phyloP scores from a whole-genome alignment of 2,329 filamentous ascomycete species.

The Clarireedia sp. region DNA sequence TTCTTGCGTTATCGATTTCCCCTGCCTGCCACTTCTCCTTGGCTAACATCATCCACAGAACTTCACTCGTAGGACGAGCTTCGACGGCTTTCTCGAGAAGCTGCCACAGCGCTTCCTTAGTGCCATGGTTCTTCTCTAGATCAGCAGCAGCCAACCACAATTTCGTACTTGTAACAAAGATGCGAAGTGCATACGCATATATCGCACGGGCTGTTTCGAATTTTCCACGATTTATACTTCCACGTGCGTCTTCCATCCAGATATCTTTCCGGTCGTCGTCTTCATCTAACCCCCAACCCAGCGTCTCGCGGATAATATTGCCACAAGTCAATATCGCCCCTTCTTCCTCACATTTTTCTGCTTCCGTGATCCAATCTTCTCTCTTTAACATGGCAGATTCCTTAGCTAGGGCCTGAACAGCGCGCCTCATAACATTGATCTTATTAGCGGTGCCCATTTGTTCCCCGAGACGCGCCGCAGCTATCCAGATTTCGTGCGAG shows the following conservation, averaged over 20 bases:
- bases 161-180: conserved; percentile 81
- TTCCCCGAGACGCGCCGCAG: conserved; percentile 83
- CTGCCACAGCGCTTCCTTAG: conserved; percentile 72
- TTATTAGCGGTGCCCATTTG: conserved; percentile 71
- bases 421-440: conserved; percentile 91
- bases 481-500: conserved; percentile 94
- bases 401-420: conserved; percentile 77
- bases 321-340: conserved; percentile 79
- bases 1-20: conserved; percentile 76
- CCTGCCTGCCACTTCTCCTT: conserved; percentile 90
- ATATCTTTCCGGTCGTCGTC: conserved; percentile 94
- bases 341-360: conserved; percentile 90
- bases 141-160: conserved; percentile 89
- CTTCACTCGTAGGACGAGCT: conserved; percentile 83
- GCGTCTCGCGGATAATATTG: conserved; percentile 83
- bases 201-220: conserved; percentile 92
- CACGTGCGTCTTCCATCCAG: conserved; percentile 89
- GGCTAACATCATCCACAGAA: conserved; percentile 91
- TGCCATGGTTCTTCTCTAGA: conserved; percentile 82
- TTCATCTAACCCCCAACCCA: conserved; percentile 89
- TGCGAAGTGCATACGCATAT: conserved; percentile 79
- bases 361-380: conserved; percentile 93
- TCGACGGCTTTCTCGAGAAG: conserved; percentile 90
- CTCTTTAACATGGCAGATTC: conserved; percentile 95
- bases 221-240: conserved; percentile 69